These are phyloP conservation scores for Buxus sempervirens DNA, from an alignment of 164 flowering plant genomes.

Conservation along the genomic window DNA sequence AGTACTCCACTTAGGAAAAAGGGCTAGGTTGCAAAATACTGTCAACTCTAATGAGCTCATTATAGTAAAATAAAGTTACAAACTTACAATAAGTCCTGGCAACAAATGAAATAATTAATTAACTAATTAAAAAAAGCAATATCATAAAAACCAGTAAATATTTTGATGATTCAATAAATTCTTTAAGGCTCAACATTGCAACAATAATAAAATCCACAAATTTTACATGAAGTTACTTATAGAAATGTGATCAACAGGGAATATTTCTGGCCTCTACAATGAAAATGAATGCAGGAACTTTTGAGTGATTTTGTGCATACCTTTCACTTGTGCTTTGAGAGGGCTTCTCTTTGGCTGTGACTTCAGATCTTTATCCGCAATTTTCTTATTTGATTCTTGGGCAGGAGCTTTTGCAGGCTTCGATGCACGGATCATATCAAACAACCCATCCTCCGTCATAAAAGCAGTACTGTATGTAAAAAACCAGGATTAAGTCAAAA, in stretches of 20 bases:
- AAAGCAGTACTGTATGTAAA: constrained; percentile 53
- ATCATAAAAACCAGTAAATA: too few species aligned
- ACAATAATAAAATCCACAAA: too few species aligned
- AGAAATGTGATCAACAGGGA: background rate
- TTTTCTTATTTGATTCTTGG: constrained; percentile 33
- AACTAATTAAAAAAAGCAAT: too few species aligned
- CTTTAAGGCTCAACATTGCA: too few species aligned
- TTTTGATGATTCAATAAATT: too few species aligned
- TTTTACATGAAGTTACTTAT: too few species aligned
- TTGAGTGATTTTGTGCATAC: constrained; percentile 32
- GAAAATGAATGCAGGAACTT: background rate
- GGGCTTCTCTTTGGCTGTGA: constrained; percentile 46
- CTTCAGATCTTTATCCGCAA: constrained; percentile 26
- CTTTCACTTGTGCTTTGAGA: constrained; percentile 42
- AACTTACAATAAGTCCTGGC: too few species aligned
- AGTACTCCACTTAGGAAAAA: too few species aligned
- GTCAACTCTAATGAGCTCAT: too few species aligned
- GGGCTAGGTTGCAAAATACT: too few species aligned
- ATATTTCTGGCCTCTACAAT: background rate
- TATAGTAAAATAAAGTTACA: too few species aligned
- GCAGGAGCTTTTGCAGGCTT: constrained; percentile 36
- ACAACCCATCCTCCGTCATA: constrained; percentile 88
- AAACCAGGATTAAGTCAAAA: background rate
- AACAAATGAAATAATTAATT: too few species aligned
- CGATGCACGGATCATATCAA: constrained; percentile 82